Conservation (phyloP, 108 stramenopile genomes). For the Discostella stelligeroides region DNA sequence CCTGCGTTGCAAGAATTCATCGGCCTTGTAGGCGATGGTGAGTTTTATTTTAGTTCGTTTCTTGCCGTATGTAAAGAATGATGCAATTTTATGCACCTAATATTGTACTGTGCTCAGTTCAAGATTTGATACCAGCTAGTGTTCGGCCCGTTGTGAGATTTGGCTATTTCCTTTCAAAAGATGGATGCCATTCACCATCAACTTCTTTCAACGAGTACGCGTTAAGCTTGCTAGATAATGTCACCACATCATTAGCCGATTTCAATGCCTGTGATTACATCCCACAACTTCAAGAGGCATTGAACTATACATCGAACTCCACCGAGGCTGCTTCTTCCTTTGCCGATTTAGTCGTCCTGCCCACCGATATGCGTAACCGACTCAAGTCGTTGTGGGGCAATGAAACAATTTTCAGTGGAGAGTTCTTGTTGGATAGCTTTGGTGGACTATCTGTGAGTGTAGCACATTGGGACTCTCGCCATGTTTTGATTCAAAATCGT, state of each 20-base stretch:
- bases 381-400: constrained; percentile 1
- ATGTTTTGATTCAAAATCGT: neutral
- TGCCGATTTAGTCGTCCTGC: constrained; percentile 19
- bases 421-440: constrained; percentile 28
- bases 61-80: neutral
- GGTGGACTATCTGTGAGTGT: constrained; percentile 8
- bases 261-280: constrained; percentile 34
- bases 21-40: constrained; percentile 18
- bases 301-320: constrained; percentile 7
- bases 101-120: constrained; percentile 5
- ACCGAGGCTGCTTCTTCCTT: constrained; percentile 5
- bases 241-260: neutral
- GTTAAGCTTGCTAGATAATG: constrained; percentile 6
- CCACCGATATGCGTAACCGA: neutral
- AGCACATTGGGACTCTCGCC: neutral
- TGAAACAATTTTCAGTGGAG: constrained; percentile 10
- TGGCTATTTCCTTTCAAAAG: constrained; percentile 10
- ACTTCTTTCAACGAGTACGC: constrained; percentile 12
- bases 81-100: neutral
- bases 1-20: constrained; percentile 3
- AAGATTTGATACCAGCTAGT: constrained; percentile 11
- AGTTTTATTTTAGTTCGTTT: neutral
- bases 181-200: constrained; percentile 15
- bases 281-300: constrained; percentile 22
- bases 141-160: constrained; percentile 11